Conservation (phyloP, 2,329 filamentous ascomycete genomes). For the Daldinia sp. region DNA sequence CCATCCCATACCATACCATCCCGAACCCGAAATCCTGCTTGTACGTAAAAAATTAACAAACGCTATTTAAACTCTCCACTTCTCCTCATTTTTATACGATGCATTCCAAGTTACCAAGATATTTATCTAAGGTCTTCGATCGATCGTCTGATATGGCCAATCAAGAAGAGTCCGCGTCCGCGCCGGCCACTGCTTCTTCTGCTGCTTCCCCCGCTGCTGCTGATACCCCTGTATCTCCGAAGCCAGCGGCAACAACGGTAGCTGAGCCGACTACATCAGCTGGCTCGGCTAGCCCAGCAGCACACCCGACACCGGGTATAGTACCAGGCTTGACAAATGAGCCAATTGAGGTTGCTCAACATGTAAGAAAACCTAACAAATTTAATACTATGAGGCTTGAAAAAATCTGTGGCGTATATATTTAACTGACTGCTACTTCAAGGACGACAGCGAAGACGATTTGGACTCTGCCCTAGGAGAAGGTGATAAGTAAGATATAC, state of each 20-base stretch:
- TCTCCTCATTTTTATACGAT: slow-evolving; percentile 26
- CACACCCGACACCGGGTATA: background rate
- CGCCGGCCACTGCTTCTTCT: background rate
- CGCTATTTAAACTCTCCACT: slow-evolving; percentile 34
- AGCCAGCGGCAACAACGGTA: background rate
- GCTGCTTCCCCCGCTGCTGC: background rate
- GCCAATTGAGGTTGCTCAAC: slow-evolving; percentile 30
- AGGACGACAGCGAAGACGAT: slow-evolving; percentile 35
- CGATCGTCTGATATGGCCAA: slow-evolving; percentile 27
- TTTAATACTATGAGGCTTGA: background rate
- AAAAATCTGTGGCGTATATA: background rate
- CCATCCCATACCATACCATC: slow-evolving; percentile 2
- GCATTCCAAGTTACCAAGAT: slow-evolving; percentile 2
- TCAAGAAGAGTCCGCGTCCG: slow-evolving; percentile 12
- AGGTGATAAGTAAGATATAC: slow-evolving; percentile 36
- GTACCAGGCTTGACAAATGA: slow-evolving; percentile 28
- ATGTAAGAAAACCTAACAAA: slow-evolving; percentile 24
- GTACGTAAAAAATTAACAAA: slow-evolving; percentile 16
- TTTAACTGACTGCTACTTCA: slow-evolving; percentile 22
- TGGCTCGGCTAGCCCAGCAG: background rate
- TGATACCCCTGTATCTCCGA: slow-evolving; percentile 9
- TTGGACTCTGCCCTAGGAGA: slow-evolving; percentile 35
- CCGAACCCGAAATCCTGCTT: slow-evolving; percentile 10
- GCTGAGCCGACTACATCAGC: background rate
- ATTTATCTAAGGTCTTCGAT: slow-evolving; percentile 5